Conservation (phyloP, 306 rosid genomes). For the Cicer judaicum region DNA sequence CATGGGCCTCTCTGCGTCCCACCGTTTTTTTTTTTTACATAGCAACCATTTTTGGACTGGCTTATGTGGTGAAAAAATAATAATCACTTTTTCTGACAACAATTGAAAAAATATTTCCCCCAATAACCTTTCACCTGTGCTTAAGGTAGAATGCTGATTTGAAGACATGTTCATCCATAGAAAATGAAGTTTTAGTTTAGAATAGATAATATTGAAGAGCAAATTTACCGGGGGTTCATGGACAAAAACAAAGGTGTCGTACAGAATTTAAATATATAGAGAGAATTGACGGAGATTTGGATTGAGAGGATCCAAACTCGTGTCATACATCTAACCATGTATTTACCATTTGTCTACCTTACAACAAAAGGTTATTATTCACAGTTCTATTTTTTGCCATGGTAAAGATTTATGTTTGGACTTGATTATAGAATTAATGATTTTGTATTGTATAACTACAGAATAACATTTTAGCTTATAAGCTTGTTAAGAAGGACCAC, state of each 20-base stretch:
- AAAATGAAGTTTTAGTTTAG: not conserved
- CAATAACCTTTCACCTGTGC: not conserved
- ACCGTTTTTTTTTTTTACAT: not conserved
- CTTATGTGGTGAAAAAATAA: not conserved
- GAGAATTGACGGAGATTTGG: too few relatives aligned
- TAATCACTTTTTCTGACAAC: not conserved
- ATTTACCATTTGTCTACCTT: not conserved
- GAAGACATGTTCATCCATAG: not conserved
- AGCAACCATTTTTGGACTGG: slow-evolving; percentile 4
- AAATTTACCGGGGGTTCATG: not conserved
- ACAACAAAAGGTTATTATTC: slow-evolving; percentile 5
- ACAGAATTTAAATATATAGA: not conserved
- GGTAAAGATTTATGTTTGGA: not conserved
- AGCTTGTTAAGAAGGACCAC: slow-evolving; percentile 14
- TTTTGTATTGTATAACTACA: not conserved
- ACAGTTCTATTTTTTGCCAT: not conserved
- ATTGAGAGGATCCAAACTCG: too few relatives aligned
- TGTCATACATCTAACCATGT: not conserved
- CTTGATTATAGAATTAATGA: not conserved
- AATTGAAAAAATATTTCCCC: not conserved
- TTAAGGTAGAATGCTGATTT: slow-evolving; percentile 4
- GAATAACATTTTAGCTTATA: not conserved
- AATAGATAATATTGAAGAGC: slow-evolving; percentile 3
- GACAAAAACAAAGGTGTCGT: not conserved
- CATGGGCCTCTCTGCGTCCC: not conserved